Percentiles rank a stretch among this genome's conserved stretches.
Evolutionary conservation across 352 stramenopile species (phyloP).

Genomic region (Pythium utonaiense): DNA sequence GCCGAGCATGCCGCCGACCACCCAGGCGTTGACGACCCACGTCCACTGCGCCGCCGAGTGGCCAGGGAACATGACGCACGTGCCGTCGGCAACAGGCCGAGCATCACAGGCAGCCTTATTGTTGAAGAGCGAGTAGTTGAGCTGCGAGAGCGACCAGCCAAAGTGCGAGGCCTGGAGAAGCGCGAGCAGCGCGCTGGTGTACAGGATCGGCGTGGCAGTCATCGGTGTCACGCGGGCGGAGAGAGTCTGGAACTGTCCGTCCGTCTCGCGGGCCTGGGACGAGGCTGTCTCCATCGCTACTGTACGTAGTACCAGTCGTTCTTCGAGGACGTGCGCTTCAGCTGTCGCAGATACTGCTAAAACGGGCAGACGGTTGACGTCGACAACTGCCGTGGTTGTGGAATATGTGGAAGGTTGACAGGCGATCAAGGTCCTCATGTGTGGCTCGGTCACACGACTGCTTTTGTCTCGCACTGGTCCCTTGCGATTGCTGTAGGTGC

Average conservation of each 20-base stretch:
- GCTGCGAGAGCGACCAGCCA: conserved; percentile 52
- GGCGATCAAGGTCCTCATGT: too few relatives aligned
- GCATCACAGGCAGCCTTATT: conserved; percentile 36
- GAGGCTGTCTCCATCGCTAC: too few relatives aligned
- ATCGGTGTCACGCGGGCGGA: conserved; percentile 3
- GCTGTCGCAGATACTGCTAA: too few relatives aligned
- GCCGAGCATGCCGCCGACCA: conserved; percentile 49
- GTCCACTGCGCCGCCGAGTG: conserved; percentile 54
- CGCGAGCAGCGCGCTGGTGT: conserved; percentile 34
- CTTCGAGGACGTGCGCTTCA: too few relatives aligned
- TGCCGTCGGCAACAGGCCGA: conserved; percentile 31
- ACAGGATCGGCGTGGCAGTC: conserved; percentile 28
- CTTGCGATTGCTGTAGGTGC: too few relatives aligned
- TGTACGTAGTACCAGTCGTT: background rate
- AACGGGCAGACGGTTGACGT: too few relatives aligned
- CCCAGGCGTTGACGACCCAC: conserved; percentile 48
- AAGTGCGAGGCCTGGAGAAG: conserved; percentile 48
- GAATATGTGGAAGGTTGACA: too few relatives aligned
- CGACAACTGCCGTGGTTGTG: too few relatives aligned
- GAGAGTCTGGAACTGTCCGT: too few relatives aligned
- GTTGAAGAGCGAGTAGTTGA: conserved; percentile 49
- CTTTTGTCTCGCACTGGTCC: too few relatives aligned
- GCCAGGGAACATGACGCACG: conserved; percentile 58
- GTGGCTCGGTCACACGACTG: too few relatives aligned
- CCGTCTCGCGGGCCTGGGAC: too few relatives aligned